Evolutionary conservation across 768 basidiomycete species (phyloP), one percentile per base, ranked within the genome.

Genomic region (Auricularia sp.): DNA sequence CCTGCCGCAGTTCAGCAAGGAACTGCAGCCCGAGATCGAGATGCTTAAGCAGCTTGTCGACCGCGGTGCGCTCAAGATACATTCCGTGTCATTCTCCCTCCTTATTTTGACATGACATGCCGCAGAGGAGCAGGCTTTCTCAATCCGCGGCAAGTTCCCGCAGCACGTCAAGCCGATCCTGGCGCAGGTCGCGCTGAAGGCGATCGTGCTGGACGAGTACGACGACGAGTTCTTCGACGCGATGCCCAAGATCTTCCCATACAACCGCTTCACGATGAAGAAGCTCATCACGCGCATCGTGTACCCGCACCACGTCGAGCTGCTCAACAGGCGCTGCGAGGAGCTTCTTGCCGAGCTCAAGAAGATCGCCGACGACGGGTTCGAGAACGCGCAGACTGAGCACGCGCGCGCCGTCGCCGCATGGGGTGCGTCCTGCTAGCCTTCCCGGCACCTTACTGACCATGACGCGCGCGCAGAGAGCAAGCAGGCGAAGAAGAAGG

Each of bases 241-340:
- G 21, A 89, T 98, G 85, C 92, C 95, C 0, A 80, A 76, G 29
- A 74, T 96, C 45, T 94, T 98, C 70, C 93, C 94, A 0, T 98
- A 98, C 72, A 99, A 99, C 77, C 87, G 88, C 68, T 99, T 91
- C 73, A 96, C 92, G 0, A 94, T 98, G 87, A 89, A 83, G 90
- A 98, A 97, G 86, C 82, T 98, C 58, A 90, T 94, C 74, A 94
- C 94, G 73, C 85, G 93, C 6, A 90, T 90, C n/a, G 84, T 94
- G 13, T 94, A 88, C 76, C 71, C 75, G 0, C 88, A 89, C 8
- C 93, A 95, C 69, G 80, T 83, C 64, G 79, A 81, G 51, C 78
- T 90, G 34, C 77, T 95, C 3, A 78, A 80, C 0, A 80, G 85
- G 64, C 80, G 85, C 56, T 90, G 94, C 73, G 87, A 89, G 0